A percentile compares a stretch with the other conserved stretches of the same genome.
Conservation (phyloP, 2,329 filamentous ascomycete genomes). For the Pseudocercospora musae region DNA sequence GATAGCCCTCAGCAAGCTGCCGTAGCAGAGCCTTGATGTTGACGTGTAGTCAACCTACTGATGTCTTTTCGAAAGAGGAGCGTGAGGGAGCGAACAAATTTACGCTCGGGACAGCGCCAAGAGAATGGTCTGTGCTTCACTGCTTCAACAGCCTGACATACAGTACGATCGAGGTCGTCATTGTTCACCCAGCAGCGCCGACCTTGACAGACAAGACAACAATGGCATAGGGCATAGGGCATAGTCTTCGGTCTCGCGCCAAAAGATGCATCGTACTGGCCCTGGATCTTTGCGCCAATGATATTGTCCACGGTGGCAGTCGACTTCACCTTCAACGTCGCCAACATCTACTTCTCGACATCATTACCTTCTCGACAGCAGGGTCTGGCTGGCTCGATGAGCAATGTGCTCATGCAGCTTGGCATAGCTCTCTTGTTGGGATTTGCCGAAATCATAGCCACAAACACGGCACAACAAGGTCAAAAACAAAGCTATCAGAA, state of each 20-base stretch:
- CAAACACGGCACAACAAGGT: constrained; percentile 46
- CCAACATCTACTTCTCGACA: constrained; percentile 72
- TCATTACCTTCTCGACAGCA: constrained; percentile 64
- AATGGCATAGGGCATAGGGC: background rate
- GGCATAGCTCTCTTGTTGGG: constrained; percentile 70
- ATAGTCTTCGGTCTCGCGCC: constrained; percentile 62
- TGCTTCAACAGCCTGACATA: too few relatives aligned
- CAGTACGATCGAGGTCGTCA: too few relatives aligned
- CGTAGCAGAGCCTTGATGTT: constrained; percentile 26
- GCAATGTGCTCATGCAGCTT: constrained; percentile 68
- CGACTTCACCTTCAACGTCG: constrained; percentile 71
- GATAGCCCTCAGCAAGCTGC: constrained; percentile 28
- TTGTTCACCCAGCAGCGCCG: background rate
- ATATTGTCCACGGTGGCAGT: constrained; percentile 68
- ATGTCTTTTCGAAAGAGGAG: constrained; percentile 16
- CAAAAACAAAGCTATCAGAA: constrained; percentile 57
- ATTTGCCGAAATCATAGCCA: constrained; percentile 61
- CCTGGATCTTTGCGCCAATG: constrained; percentile 70
- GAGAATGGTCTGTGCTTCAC: background rate
- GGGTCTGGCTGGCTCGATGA: constrained; percentile 67
- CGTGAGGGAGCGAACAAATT: constrained; percentile 2
- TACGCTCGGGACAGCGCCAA: background rate
- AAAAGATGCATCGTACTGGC: constrained; percentile 60
- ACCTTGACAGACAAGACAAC: background rate
- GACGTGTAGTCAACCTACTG: constrained; percentile 27